These are phyloP conservation scores for Trichomonascaceae sp. DNA, from an alignment of 1,139 yeast genomes.

Conservation along the genomic window DNA sequence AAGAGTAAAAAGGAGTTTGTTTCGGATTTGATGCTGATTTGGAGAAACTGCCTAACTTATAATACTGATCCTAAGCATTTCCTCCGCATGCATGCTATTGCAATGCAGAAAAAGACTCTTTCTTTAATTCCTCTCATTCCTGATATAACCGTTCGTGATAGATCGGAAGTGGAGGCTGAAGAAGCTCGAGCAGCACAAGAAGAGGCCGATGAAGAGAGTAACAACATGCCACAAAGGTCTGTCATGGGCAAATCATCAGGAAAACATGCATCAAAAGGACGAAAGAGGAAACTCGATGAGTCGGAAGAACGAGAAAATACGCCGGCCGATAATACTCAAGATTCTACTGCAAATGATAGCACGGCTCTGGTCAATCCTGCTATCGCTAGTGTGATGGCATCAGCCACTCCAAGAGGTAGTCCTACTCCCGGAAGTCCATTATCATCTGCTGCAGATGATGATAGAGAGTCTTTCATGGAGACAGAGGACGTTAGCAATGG, in stretches of 20 bases:
- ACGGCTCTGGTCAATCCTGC: slow-evolving; percentile 6
- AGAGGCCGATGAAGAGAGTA: slow-evolving; percentile 24
- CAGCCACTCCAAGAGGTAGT: slow-evolving; percentile 6
- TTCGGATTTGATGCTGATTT: slow-evolving; percentile 86
- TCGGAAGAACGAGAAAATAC: slow-evolving; percentile 23
- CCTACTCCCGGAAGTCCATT: slow-evolving; percentile 8
- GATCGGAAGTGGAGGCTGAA: slow-evolving; percentile 84
- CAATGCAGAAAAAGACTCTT: slow-evolving; percentile 88
- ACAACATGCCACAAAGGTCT: slow-evolving; percentile 16
- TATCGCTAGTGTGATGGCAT: slow-evolving; percentile 9
- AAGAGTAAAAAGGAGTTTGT: slow-evolving; percentile 82
- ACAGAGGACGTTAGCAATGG: slow-evolving; percentile 28
- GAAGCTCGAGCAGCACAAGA: slow-evolving; percentile 46
- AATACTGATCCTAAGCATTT: slow-evolving; percentile 95
- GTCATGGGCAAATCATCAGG: slow-evolving; percentile 19
- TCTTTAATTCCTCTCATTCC: slow-evolving; percentile 80
- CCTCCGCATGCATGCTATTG: slow-evolving; percentile 83
- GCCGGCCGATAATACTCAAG: slow-evolving; percentile 10
- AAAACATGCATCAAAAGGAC: slow-evolving; percentile 24
- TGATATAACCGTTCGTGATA: slow-evolving; percentile 69
- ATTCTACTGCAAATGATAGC: slow-evolving; percentile 14
- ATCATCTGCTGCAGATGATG: slow-evolving; percentile 17
- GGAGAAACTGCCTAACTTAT: slow-evolving; percentile 90
- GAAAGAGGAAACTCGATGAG: slow-evolving; percentile 25
- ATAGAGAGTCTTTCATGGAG: slow-evolving; percentile 15